Base-by-base conservation (phyloP, 1,284 basidiomycete species). In the Cryptococcus amylolentus region DNA sequence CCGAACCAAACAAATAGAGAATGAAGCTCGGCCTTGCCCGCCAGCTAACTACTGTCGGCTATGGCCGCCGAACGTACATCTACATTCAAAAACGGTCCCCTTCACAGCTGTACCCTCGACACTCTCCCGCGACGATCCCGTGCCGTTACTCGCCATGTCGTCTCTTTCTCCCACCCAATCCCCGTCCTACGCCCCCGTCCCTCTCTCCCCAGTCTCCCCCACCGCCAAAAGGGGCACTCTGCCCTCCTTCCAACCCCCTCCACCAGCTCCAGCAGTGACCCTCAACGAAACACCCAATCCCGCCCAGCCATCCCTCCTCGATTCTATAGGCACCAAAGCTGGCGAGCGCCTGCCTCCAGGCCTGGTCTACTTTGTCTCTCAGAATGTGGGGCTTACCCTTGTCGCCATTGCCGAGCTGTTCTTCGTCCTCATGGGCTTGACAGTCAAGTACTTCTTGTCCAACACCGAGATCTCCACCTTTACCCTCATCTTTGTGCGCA, bases 301-400 rank as follows among this genome's bases (percentile, higher is more conserved):
- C 14, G 16, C n/a, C 8, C 20, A 18, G 20, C 20, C 9, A 42
- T 42, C n/a, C 41, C 48, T 41, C 38, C 43, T 47, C 16, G 45
- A 43, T 31, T 40, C 31, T 47, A 13, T n/a, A 42, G 16, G 41
- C 9, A 5, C 41, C 20, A n/a, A 42, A 42, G 41, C 14, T 42
- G 12, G 20, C 16, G 14, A 42, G 40, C 16, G 20, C 6, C 47
- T 57, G n/a, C 55, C 57, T 20, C 45, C 55, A 41, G 37, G 45
- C 38, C 10, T 45, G 20, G 8, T 41, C 31, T 40, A 60, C 3
- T 58, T 72, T 26, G 58, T 62, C 52, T 55, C 69, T 42, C 71
- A 72, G 54, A 88, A 88, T 70, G 73, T 80, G 2, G 87, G 87
- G 13, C 69, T 89, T 53, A 72, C 87, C 37, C 76, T 87, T 31